Evolutionary conservation across 331 rosid genomes (phyloP).

Genomic region (Erythrophleum ivorense): DNA sequence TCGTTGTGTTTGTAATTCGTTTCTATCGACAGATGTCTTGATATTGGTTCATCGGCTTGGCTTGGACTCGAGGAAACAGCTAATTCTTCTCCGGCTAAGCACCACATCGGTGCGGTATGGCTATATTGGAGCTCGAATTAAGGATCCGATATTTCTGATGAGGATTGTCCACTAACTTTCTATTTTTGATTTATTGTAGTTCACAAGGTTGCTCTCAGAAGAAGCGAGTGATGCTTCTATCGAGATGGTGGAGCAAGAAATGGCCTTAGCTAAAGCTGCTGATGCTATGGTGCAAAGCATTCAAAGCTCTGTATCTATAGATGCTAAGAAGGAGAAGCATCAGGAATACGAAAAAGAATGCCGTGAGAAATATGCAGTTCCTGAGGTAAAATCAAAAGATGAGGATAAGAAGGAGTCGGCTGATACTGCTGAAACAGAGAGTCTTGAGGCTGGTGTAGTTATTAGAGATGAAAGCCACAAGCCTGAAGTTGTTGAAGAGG

Average conservation of each 20-base stretch:
- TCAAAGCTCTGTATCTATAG: conserved; percentile 45
- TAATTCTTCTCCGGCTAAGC: conserved; percentile 58
- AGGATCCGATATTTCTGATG: too few species aligned
- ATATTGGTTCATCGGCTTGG: conserved; percentile 76
- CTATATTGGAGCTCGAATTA: too few species aligned
- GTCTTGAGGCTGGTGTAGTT: too few species aligned
- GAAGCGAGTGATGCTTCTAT: conserved; percentile 52
- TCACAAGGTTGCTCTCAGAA: conserved; percentile 73
- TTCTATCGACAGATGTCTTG: conserved; percentile 57
- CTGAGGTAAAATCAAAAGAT: conserved; percentile 55
- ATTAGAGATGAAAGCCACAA: too few species aligned
- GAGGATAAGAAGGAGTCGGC: too few species aligned
- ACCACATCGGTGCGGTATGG: conserved; percentile 84
- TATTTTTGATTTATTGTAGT: too few species aligned
- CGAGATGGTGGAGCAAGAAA: conserved; percentile 64
- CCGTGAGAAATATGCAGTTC: conserved; percentile 64
- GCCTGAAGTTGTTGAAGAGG: too few species aligned
- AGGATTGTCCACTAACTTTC: too few species aligned
- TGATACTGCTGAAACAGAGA: too few species aligned
- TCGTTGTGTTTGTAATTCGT: not conserved
- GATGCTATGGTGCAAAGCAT: conserved; percentile 63
- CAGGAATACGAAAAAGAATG: conserved; percentile 68
- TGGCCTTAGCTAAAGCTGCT: conserved; percentile 73
- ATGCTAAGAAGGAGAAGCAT: conserved; percentile 55
- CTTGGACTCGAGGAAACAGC: conserved; percentile 88